Evolutionary conservation across 345 rosid genomes (phyloP).

Genomic region (Passiflora organensis): DNA sequence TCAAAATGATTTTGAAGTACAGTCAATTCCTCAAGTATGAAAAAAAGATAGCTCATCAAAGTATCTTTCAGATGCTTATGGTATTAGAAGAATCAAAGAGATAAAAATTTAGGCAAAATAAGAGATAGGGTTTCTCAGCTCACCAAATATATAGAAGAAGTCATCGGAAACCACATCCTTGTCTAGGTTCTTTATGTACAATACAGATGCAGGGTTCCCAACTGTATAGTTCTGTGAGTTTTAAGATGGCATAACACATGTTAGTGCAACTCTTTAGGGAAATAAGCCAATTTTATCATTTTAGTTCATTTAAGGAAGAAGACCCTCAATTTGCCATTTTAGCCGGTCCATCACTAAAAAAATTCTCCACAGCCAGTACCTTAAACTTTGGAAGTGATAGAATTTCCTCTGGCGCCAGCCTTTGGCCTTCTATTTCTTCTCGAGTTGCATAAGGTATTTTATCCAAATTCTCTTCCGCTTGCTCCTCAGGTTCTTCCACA

Average conservation of each 20-base stretch:
- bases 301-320: background rate
- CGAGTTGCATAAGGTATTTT: constrained; percentile 40
- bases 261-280: background rate
- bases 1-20: background rate
- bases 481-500: constrained; percentile 37
- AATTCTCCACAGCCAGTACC: constrained; percentile 34
- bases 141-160: constrained; percentile 78
- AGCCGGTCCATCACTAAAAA: too few species aligned
- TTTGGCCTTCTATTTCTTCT: constrained; percentile 65
- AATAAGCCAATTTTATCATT: background rate
- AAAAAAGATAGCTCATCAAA: background rate
- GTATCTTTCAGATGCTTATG: background rate
- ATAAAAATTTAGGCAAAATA: background rate
- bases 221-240: constrained; percentile 69
- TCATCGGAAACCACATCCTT: constrained; percentile 77
- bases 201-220: constrained; percentile 74
- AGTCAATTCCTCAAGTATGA: background rate
- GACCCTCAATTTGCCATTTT: background rate
- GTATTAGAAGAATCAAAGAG: background rate
- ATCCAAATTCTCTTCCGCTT: constrained; percentile 32
- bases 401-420: constrained; percentile 83
- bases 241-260: background rate
- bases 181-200: constrained; percentile 86
- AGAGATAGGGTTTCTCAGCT: constrained; percentile 21
- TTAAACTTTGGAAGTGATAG: constrained; percentile 84